phyloP scores from a whole-genome alignment of 2,329 filamentous ascomycete genomes.

The Macrophomina tecta region DNA sequence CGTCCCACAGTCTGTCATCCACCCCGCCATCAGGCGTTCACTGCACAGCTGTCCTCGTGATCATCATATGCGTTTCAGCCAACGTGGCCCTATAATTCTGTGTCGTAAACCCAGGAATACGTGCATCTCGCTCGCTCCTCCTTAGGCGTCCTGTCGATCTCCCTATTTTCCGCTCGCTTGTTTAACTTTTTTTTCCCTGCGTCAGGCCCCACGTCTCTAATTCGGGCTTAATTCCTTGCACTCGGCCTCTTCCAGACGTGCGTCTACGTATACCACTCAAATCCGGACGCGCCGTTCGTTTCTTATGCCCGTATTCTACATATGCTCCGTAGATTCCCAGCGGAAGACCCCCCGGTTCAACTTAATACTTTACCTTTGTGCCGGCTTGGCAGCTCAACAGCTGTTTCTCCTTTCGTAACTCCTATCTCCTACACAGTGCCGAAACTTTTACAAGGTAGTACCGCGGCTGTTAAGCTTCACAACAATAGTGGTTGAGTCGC shows the following conservation, averaged over 20 bases:
- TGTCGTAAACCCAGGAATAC: not conserved
- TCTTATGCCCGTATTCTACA: not conserved
- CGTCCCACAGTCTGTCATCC: not conserved
- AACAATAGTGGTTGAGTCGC: not conserved
- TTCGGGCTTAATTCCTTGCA: no score
- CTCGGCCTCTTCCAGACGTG: not conserved
- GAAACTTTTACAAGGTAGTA: not conserved
- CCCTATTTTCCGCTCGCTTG: not conserved
- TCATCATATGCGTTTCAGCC: constrained; percentile 3
- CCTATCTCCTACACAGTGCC: constrained; percentile 1
- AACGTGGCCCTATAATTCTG: constrained; percentile 2
- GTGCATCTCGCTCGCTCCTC: not conserved
- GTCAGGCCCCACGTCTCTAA: not conserved
- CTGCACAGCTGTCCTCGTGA: not conserved
- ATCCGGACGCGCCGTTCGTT: not conserved
- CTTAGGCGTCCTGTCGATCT: not conserved
- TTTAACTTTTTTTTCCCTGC: not conserved
- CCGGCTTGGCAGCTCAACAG: not conserved
- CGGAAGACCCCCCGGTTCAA: not conserved
- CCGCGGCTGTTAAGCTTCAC: not conserved
- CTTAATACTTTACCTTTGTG: not conserved
- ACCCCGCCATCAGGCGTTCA: not conserved
- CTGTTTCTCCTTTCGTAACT: not conserved
- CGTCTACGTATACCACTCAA: not conserved
- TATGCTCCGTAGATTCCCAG: not conserved